Percentiles rank a stretch among this genome's conserved stretches.
Conservation (phyloP, 2,329 filamentous ascomycete genomes). For the Rutstroemia sp. region DNA sequence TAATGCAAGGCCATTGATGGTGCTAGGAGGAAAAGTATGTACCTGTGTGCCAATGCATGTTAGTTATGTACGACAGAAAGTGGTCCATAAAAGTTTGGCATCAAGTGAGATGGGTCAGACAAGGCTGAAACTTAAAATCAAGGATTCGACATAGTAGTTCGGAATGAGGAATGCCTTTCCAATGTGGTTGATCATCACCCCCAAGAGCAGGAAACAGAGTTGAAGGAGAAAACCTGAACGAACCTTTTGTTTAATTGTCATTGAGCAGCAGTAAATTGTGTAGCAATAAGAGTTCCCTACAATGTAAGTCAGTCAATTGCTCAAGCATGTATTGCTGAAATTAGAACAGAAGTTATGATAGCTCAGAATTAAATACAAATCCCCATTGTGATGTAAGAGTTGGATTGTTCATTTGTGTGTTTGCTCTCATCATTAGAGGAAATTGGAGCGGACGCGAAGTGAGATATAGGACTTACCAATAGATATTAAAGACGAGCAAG, state of each 20-base stretch:
- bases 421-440: constrained; percentile 33
- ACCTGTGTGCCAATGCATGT: constrained; percentile 23
- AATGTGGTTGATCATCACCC: constrained; percentile 31
- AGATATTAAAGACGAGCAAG: not conserved
- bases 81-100: not conserved
- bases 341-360: constrained; percentile 9
- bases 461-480: constrained; percentile 13
- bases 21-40: constrained; percentile 16
- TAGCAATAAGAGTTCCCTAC: not conserved
- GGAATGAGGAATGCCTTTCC: constrained; percentile 32
- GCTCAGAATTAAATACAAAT: constrained; percentile 32
- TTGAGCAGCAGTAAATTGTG: not conserved
- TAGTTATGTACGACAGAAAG: constrained; percentile 4
- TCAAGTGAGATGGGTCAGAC: constrained; percentile 32
- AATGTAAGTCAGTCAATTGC: not conserved
- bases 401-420: constrained; percentile 35
- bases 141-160: constrained; percentile 33
- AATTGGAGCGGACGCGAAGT: constrained; percentile 10
- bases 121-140: constrained; percentile 38
- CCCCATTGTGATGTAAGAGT: constrained; percentile 34
- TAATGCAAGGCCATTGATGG: constrained; percentile 15
- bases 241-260: constrained; percentile 23
- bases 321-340: not conserved
- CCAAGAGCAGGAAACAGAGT: constrained; percentile 9
- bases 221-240: constrained; percentile 15